Conservation (phyloP, 2,329 filamentous ascomycete species). For the Pseudocercospora macadamiae region DNA sequence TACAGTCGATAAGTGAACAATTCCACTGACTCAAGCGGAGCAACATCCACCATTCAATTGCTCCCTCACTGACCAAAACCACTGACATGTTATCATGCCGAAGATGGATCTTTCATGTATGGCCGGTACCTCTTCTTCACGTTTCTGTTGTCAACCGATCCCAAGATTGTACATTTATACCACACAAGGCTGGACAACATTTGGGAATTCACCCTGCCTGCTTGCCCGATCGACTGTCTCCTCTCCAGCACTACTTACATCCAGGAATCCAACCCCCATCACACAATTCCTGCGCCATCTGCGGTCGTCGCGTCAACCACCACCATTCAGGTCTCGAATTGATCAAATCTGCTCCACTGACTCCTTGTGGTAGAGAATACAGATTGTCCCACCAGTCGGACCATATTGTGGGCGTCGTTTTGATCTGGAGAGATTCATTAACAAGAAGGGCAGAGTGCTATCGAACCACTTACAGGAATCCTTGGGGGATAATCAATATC, state of each 20-base stretch:
- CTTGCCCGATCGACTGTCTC: neutral
- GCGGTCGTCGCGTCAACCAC: neutral
- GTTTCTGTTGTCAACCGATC: too few relatives aligned
- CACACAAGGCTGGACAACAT: too few relatives aligned
- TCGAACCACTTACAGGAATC: neutral
- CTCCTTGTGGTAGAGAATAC: neutral
- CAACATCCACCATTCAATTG: too few relatives aligned
- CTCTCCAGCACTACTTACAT: neutral
- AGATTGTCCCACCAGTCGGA: neutral
- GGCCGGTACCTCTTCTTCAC: too few relatives aligned
- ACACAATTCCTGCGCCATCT: neutral
- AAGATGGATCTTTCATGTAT: too few relatives aligned
- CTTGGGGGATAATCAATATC: neutral
- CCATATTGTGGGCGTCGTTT: neutral
- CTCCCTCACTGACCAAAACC: too few relatives aligned
- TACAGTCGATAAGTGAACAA: too few relatives aligned
- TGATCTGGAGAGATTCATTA: neutral
- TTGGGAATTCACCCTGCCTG: too few relatives aligned
- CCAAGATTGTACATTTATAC: too few relatives aligned
- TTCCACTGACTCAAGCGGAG: too few relatives aligned
- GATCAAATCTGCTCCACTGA: neutral
- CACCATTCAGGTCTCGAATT: neutral
- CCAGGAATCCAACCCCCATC: neutral
- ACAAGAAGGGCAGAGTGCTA: too few relatives aligned
- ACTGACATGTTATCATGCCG: too few relatives aligned